Conservation (phyloP, 2,329 filamentous ascomycete genomes). For the Chrysoporthe cubensis region DNA sequence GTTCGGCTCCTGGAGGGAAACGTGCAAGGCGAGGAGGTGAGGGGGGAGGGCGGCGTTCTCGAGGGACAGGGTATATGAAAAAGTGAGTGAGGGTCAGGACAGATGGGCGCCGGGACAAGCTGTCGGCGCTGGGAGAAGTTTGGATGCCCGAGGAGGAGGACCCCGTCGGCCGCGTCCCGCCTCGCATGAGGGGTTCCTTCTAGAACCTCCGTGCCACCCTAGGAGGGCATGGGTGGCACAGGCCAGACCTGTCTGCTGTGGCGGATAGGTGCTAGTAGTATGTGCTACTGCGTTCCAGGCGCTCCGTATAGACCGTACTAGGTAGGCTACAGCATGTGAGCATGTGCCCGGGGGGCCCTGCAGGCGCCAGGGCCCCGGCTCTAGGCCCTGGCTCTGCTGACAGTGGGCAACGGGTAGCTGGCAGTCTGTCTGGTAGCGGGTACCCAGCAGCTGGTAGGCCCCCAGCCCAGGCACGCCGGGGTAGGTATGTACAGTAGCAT, state of each 20-base stretch:
- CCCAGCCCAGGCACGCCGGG: too few relatives aligned
- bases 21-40: not conserved
- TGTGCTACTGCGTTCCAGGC: too few relatives aligned
- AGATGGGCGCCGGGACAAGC: not conserved
- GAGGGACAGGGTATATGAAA: not conserved
- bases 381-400: too few relatives aligned
- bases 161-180: not conserved
- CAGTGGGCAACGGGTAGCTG: too few relatives aligned
- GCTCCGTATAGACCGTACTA: too few relatives aligned
- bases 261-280: too few relatives aligned
- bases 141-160: conserved; percentile 11
- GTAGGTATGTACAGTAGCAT: not conserved
- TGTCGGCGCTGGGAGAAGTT: conserved; percentile 8
- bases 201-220: not conserved
- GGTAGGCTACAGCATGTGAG: too few relatives aligned
- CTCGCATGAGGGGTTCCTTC: not conserved
- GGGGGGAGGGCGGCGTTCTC: not conserved
- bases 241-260: not conserved
- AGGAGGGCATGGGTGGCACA: not conserved
- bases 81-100: not conserved
- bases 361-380: too few relatives aligned
- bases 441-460: too few relatives aligned
- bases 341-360: too few relatives aligned
- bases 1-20: not conserved
- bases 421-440: too few relatives aligned